Conservation (phyloP, 257 asterid species). For the Salvia miltiorrhiza region DNA sequence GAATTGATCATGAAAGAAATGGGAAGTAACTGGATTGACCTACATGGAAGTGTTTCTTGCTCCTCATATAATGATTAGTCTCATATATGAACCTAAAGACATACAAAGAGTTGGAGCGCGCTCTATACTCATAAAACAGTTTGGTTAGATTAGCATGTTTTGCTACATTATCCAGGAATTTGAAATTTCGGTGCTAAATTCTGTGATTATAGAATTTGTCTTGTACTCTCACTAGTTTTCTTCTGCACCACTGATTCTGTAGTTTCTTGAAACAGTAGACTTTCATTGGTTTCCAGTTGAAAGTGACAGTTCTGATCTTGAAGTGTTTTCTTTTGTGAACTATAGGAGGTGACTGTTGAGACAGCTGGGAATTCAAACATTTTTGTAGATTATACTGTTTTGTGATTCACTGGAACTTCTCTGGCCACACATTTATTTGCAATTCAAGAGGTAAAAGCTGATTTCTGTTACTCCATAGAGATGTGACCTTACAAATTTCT, state of each 20-base stretch:
- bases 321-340: conserved; percentile 5
- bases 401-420: no score
- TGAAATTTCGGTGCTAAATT: not conserved
- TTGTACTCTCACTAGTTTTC: no score
- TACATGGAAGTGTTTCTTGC: no score
- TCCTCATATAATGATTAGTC: no score
- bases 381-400: no score
- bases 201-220: no score
- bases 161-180: not conserved
- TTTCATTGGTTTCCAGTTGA: not conserved
- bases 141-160: conserved; percentile 6
- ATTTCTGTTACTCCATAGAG: not conserved
- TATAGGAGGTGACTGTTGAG: not conserved
- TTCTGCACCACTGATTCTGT: no score
- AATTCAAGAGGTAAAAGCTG: not conserved
- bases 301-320: not conserved
- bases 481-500: not conserved
- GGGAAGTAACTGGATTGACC: no score
- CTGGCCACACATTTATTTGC: not conserved
- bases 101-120: conserved; percentile 23
- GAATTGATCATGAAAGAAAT: conserved; percentile 43
- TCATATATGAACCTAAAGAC: conserved; percentile 25
- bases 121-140: conserved; percentile 31
- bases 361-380: no score
- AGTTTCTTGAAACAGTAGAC: not conserved